Conservation (phyloP, 768 basidiomycete genomes). For the Lanmaoa pseudosensibilis region DNA sequence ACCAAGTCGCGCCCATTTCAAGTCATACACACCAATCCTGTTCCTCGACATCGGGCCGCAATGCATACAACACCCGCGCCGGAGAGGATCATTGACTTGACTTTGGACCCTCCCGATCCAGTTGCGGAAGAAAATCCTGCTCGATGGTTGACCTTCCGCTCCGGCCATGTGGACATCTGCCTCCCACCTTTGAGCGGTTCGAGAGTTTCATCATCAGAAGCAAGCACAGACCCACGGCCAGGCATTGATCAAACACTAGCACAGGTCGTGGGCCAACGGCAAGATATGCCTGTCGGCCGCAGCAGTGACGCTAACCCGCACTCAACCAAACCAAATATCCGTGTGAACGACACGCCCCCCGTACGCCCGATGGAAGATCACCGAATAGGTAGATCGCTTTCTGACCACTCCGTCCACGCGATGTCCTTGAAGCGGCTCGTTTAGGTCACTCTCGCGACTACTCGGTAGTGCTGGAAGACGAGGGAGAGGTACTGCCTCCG, state of each 20-base stretch:
- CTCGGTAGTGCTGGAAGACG: not conserved
- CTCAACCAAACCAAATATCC: not conserved
- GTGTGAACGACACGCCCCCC: not conserved
- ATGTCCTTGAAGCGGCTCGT: not conserved
- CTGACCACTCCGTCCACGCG: not conserved
- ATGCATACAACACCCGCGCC: not conserved
- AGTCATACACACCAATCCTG: not conserved
- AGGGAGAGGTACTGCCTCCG: not conserved
- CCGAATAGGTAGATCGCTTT: not conserved
- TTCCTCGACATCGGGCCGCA: not conserved
- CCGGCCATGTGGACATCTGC: slow-evolving; percentile 22
- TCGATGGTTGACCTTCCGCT: slow-evolving; percentile 29
- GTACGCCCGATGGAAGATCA: not conserved
- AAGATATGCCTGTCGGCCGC: not conserved
- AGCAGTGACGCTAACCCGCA: not conserved
- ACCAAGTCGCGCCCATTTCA: not conserved
- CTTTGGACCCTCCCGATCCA: not conserved
- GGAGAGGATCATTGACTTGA: slow-evolving; percentile 11
- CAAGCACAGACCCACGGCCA: not conserved
- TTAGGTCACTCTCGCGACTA: not conserved
- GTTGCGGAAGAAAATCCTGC: not conserved
- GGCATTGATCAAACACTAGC: not conserved
- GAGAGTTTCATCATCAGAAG: not conserved
- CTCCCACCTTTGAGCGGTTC: not conserved
- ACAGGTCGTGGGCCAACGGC: not conserved